These are phyloP conservation scores for Mycena maculata DNA, from an alignment of 768 basidiomycete genomes.

Conservation along the genomic window DNA sequence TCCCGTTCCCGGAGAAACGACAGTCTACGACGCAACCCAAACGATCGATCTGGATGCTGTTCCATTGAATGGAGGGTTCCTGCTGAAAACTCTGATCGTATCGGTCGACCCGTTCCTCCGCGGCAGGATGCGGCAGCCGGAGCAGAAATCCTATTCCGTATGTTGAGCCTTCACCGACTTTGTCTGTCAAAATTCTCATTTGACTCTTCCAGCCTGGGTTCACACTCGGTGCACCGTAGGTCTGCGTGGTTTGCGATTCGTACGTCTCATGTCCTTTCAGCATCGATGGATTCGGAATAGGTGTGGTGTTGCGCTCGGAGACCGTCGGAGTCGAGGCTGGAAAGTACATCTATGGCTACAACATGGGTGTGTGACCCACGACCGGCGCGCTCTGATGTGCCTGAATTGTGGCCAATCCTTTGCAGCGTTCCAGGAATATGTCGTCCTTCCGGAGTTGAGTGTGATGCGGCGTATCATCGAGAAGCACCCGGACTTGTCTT, in stretches of 20 bases:
- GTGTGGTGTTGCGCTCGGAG: constrained; percentile 40
- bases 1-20: constrained; percentile 52
- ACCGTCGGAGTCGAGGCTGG: constrained; percentile 38
- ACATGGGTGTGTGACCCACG: not conserved
- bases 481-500: not conserved
- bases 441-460: not conserved
- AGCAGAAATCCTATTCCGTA: not conserved
- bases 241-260: not conserved
- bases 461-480: not conserved
- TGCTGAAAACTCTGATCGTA: constrained; percentile 58
- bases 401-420: not conserved
- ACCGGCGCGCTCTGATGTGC: not conserved
- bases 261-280: constrained; percentile 18
- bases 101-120: constrained; percentile 60
- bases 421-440: constrained; percentile 13
- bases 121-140: constrained; percentile 47
- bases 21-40: constrained; percentile 50
- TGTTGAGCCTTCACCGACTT: not conserved
- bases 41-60: constrained; percentile 58
- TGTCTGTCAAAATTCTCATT: not conserved
- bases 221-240: not conserved
- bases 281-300: constrained; percentile 34
- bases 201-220: not conserved
- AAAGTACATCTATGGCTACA: constrained; percentile 43
- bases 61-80: constrained; percentile 50